phyloP scores from a whole-genome alignment of 768 basidiomycete genomes.

The Chalciporus pseudorubinellus region DNA sequence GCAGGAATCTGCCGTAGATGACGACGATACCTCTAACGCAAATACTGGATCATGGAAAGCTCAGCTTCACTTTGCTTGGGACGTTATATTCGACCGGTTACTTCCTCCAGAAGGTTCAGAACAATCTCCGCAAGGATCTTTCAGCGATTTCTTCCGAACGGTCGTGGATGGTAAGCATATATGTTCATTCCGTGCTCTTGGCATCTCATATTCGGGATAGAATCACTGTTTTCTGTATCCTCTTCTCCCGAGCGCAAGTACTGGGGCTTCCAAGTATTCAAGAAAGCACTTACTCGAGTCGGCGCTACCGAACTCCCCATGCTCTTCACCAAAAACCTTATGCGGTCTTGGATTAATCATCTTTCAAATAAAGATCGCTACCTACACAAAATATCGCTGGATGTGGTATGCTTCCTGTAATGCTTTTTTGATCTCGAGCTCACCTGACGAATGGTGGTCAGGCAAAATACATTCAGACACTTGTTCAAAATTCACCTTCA shows the following conservation, averaged over 20 bases:
- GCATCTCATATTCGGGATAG: conserved; percentile 38
- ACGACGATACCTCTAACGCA: conserved; percentile 51
- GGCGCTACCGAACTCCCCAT: conserved; percentile 68
- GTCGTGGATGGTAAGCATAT: conserved; percentile 81
- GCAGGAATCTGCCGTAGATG: conserved; percentile 59
- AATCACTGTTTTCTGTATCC: conserved; percentile 80
- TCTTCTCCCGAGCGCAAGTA: conserved; percentile 88
- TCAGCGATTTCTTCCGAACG: conserved; percentile 88
- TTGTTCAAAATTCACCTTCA: conserved; percentile 72
- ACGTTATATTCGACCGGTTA: conserved; percentile 72
- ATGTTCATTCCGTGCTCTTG: background rate
- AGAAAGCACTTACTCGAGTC: conserved; percentile 70
- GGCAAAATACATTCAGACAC: conserved; percentile 72
- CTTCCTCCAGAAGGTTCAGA: conserved; percentile 47
- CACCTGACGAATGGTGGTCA: conserved; percentile 27
- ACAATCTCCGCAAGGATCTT: conserved; percentile 49
- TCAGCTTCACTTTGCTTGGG: conserved; percentile 91
- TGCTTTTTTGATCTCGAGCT: background rate
- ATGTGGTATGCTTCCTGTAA: conserved; percentile 55
- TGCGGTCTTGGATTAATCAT: conserved; percentile 97
- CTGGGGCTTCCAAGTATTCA: conserved; percentile 94
- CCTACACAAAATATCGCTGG: conserved; percentile 82
- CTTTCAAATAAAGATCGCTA: conserved; percentile 85
- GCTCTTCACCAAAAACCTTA: conserved; percentile 92
- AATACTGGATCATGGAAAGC: conserved; percentile 75